Conservation (phyloP, 257 asterid genomes). For the Voacanga thouarsii region DNA sequence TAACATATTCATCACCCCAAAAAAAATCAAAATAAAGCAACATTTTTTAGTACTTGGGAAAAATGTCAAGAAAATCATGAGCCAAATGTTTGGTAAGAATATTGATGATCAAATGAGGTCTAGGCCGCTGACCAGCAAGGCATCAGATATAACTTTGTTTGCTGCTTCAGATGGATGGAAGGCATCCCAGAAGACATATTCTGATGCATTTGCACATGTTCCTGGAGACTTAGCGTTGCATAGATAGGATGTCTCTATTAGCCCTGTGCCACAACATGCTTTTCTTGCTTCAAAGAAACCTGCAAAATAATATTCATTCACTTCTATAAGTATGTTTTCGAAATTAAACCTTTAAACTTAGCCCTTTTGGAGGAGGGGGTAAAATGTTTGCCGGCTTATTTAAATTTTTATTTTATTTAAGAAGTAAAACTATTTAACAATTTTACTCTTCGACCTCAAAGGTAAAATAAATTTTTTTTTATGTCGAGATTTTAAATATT, state of each 20-base stretch:
- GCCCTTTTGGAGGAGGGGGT: not conserved
- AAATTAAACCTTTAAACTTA: too few relatives aligned
- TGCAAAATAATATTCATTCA: slow-evolving; percentile 11
- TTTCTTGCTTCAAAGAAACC: slow-evolving; percentile 89
- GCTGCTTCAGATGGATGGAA: slow-evolving; percentile 87
- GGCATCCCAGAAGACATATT: slow-evolving; percentile 86
- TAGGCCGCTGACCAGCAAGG: slow-evolving; percentile 65
- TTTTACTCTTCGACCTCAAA: too few relatives aligned
- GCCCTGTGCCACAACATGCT: slow-evolving; percentile 85
- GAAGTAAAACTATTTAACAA: too few relatives aligned
- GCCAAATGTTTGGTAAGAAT: not conserved
- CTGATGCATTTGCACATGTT: slow-evolving; percentile 74
- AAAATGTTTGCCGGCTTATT: too few relatives aligned
- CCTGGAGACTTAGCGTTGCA: slow-evolving; percentile 75
- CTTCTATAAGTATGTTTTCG: not conserved
- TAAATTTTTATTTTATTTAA: too few relatives aligned
- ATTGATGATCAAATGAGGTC: slow-evolving; percentile 40
- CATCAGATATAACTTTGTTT: slow-evolving; percentile 62
- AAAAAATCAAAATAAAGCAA: not conserved
- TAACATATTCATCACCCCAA: not conserved
- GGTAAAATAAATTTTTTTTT: too few relatives aligned
- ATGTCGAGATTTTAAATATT: too few relatives aligned
- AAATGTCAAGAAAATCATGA: not conserved
- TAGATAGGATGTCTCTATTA: slow-evolving; percentile 69
- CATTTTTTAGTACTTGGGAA: not conserved